Evolutionary conservation across 2,329 filamentous ascomycete species (phyloP), one percentile per base, ranked within the genome.

Genomic region (Claviceps pusilla): DNA sequence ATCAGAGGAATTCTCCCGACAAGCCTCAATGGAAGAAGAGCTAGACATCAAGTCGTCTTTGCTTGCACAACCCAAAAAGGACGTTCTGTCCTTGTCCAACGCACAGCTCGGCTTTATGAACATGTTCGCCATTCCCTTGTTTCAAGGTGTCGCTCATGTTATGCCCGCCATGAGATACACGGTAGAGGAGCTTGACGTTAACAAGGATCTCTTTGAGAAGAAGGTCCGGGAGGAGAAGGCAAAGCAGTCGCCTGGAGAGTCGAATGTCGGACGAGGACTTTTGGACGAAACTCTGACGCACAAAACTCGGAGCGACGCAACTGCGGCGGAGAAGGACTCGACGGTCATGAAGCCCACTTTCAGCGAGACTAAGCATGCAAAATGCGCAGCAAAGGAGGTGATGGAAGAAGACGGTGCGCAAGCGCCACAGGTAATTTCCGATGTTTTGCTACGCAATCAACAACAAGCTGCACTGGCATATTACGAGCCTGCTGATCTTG

Each of bases 51-150:
- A 85, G 49, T 91, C 91, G 0, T 90, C 90, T 35, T 77, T 98
- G 3, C 89, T 95, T 62, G 83, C 90, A 1, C 83, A 85, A 3
- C 89, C 93, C 45, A 83, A 88, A 55, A 87, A 90, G 61, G 90
- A 96, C 62, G 76, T 86, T 37, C 75, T 89, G 57, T 90, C 91
- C 54, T 76, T 96, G 53, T 87, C 83, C 58, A 89, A 87, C 60
- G 86, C 89, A 7, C 93, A 98, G 69, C 86, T 96, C 54, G 86
- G 88, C 29, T 98, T 98, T 70, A 96, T 97, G 87, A 93, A 89
- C 59, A 80, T 96, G 62, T 97, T 97, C 67, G 93, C 91, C 16
- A 82, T 90, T 50, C 93, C 93, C 1, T 77, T 98, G 0, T 98
- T 98, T 65, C 83, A 89, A 64, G 87, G 86, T 7, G 84, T 97